Base-by-base conservation (phyloP, 306 rosid genomes). In the Abrus pulchellus region DNA sequence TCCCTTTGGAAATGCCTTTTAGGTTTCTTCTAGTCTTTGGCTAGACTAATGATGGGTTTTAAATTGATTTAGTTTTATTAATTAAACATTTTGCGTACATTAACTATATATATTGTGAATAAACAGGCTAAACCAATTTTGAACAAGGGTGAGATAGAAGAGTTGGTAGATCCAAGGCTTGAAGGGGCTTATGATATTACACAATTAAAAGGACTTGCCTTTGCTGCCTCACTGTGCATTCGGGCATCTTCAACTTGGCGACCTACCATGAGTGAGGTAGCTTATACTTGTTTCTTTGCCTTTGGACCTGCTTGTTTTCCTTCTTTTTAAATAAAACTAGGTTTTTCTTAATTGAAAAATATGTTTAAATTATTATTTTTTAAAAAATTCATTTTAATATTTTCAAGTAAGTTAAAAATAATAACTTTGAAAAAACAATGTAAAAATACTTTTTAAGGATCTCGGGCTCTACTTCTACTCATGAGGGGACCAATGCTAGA, bases 91-190 rank as follows among this genome's bases (percentile, higher is more conserved):
- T 64, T 34, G 41, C 9, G 43, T 41, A 61, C 44, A 40, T 27
- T 77, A 44, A 53, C 8, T 52, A 33, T 53, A 59, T 41, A 63
- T 49, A 57, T 49, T 80, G 2, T 83, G 76, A 64, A 36, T 71
- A 55, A 43, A 65, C 81, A 93, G 99, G 98, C 99, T 5, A 93
- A 92, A 55, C 99, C 99, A 79, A 84, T 96, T 68, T 84, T 96
- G 84, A 96, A 92, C 75, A 79, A 85, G 60, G 94, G 91, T 30
- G 99, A 90, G 43, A 57, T 84, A 44, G 97, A 90, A 64, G 80
- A 86, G 72, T 86, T 96, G 13, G 87, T 92, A 53, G 99, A 96
- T 90, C 92, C 90, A 88, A 92, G 87, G 85, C 93, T 96, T 36
- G 89, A 87, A 84, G 93, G 92, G 55, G 87, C 80, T 77, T 96